Evolutionary conservation across 2,329 filamentous ascomycete species (phyloP).

Genomic region (Fusarium sp.): DNA sequence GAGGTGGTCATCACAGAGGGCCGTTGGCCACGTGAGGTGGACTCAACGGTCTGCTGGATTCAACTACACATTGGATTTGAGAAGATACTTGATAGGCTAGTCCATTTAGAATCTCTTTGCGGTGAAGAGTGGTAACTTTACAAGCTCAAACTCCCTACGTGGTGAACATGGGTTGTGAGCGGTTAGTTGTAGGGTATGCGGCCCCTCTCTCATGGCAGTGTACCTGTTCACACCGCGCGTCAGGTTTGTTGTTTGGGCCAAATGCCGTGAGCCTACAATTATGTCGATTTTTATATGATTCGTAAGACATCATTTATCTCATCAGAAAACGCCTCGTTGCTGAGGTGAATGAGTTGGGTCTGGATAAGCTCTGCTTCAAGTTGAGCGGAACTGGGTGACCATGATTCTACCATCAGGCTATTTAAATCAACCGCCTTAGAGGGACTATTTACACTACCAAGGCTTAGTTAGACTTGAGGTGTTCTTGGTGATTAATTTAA

Average conservation of each 20-base stretch:
- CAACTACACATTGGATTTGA: background rate
- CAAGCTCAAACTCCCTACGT: background rate
- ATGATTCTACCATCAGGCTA: background rate
- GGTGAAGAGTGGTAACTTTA: background rate
- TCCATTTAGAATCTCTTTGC: too few species aligned
- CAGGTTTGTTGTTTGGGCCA: too few species aligned
- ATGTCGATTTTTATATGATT: background rate
- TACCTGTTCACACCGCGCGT: too few species aligned
- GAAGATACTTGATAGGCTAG: background rate
- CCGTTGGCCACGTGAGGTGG: background rate
- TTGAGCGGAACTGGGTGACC: background rate
- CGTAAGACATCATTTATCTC: background rate
- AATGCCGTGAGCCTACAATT: too few species aligned
- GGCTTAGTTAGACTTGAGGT: fast-evolving
- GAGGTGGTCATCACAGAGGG: background rate
- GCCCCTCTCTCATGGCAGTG: too few species aligned
- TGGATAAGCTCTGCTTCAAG: background rate
- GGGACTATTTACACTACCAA: fast-evolving
- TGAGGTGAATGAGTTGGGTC: background rate
- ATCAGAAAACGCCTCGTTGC: background rate
- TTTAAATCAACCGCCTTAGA: too few species aligned
- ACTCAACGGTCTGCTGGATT: background rate
- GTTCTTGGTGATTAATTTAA: background rate
- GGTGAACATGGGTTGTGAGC: background rate
- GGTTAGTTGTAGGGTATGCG: background rate